Percentiles rank a stretch among this genome's conserved stretches.
phyloP scores from a whole-genome alignment of 306 rosid species.

The Cicer judaicum region DNA sequence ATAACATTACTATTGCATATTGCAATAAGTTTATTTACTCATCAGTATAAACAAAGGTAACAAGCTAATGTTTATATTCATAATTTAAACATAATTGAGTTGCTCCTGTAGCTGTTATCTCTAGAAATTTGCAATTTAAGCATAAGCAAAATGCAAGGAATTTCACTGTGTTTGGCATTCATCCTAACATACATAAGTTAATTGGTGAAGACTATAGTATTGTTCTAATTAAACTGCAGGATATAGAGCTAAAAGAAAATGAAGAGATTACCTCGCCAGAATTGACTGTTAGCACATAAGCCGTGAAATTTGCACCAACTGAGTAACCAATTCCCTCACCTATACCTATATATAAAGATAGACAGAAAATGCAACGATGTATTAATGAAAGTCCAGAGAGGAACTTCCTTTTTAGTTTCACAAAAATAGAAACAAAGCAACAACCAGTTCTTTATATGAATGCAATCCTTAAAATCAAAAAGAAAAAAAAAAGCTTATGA shows the following conservation, averaged over 20 bases:
- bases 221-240: neutral
- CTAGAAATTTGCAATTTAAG: neutral
- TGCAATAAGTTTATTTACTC: neutral
- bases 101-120: conserved; percentile 2
- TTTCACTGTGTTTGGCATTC: conserved; percentile 24
- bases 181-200: neutral
- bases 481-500: neutral
- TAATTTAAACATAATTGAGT: conserved; percentile 17
- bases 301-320: conserved; percentile 88
- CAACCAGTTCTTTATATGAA: neutral
- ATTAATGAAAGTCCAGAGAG: conserved; percentile 1
- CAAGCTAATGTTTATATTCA: neutral
- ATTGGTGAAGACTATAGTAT: conserved; percentile 16
- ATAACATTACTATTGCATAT: conserved; percentile 1
- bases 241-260: conserved; percentile 28
- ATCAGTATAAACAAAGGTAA: neutral
- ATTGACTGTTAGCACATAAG: conserved; percentile 86
- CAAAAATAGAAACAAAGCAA: neutral
- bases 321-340: conserved; percentile 81
- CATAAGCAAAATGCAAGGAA: neutral
- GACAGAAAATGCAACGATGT: neutral
- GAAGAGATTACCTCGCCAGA: conserved; percentile 82
- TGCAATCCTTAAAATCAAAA: conserved; percentile 1
- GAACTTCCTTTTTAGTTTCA: conserved; percentile 8
- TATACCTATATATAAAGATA: conserved; percentile 35